phyloP scores from a whole-genome alignment of 805 yeast genomes.

The Wickerhamomyces chambardii region DNA sequence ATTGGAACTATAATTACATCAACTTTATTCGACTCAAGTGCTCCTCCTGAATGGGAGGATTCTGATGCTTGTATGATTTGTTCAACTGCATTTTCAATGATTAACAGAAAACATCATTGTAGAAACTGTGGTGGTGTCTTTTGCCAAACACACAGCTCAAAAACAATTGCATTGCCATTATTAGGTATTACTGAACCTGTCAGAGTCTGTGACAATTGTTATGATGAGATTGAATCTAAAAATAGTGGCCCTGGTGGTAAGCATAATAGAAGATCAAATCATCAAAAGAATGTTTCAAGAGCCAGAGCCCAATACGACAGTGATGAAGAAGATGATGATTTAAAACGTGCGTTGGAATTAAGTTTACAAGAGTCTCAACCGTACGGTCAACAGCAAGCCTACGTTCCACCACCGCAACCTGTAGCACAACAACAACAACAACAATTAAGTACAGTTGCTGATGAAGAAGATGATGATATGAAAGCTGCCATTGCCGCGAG shows the following conservation, averaged over 20 bases:
- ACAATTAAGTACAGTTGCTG: too few species aligned
- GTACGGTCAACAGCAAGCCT: conserved; percentile 22
- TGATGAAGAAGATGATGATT: conserved; percentile 71
- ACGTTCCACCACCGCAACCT: conserved; percentile 5
- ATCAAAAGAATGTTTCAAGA: conserved; percentile 15
- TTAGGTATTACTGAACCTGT: conserved; percentile 86
- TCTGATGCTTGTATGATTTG: conserved; percentile 94
- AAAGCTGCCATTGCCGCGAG: conserved; percentile 94
- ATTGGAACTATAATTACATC: conserved; percentile 24
- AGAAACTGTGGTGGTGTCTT: conserved; percentile 95
- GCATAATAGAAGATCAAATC: conserved; percentile 13
- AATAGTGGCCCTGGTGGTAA: conserved; percentile 16
- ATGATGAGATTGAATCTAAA: conserved; percentile 44
- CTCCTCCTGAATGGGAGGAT: conserved; percentile 98
- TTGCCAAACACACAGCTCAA: conserved; percentile 78
- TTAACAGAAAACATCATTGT: conserved; percentile 93
- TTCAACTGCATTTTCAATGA: conserved; percentile 66
- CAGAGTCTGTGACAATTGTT: conserved; percentile 89
- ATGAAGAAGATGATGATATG: conserved; percentile 80
- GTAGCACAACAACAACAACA: too few species aligned
- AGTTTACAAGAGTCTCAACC: conserved; percentile 51
- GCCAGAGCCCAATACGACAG: conserved; percentile 19
- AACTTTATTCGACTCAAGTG: conserved; percentile 72
- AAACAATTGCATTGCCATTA: conserved; percentile 62
- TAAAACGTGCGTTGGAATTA: conserved; percentile 68